These are phyloP conservation scores for Chlamydomonas asymmetrica DNA, from an alignment of 139 green algal species.

Conservation along the genomic window DNA sequence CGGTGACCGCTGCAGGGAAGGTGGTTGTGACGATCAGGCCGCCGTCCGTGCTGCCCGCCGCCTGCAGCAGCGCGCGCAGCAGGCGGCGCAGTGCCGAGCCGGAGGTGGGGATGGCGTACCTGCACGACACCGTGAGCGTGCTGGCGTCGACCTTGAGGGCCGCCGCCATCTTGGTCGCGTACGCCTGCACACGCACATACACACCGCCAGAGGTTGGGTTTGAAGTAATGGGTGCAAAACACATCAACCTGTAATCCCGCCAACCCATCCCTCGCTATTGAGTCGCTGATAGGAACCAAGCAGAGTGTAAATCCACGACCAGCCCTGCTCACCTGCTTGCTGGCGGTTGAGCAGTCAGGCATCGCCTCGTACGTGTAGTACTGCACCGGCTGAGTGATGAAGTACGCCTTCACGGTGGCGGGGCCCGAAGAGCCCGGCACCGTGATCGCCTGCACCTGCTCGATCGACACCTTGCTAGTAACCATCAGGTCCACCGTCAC, in stretches of 20 bases:
- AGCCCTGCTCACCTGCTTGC: too few species aligned
- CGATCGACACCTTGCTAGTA: neutral
- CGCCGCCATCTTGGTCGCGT: neutral
- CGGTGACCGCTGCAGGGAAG: neutral
- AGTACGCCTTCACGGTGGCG: neutral
- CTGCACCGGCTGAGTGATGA: slow-evolving; percentile 4
- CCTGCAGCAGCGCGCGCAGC: neutral
- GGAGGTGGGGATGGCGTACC: neutral
- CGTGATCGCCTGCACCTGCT: neutral
- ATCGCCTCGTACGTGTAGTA: slow-evolving; percentile 13
- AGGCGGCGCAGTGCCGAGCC: neutral
- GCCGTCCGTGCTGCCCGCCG: neutral
- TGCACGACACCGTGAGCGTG: neutral
- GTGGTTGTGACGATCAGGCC: neutral
- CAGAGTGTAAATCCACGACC: too few species aligned
- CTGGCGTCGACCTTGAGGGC: slow-evolving; percentile 1
- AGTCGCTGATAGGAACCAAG: too few species aligned
- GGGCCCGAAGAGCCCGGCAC: neutral
- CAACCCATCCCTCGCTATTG: too few species aligned
- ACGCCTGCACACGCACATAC: too few species aligned
- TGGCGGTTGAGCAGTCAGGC: slow-evolving; percentile 2
- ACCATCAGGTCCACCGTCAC: slow-evolving; percentile 20
- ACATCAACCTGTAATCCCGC: too few species aligned
- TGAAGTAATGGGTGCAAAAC: too few species aligned
- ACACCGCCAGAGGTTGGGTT: too few species aligned